Percentiles rank a stretch among this genome's conserved stretches.
These are phyloP conservation scores for Prorocentrum cordatum DNA, from an alignment of 169 alveolate genomes.

Conservation along the genomic window DNA sequence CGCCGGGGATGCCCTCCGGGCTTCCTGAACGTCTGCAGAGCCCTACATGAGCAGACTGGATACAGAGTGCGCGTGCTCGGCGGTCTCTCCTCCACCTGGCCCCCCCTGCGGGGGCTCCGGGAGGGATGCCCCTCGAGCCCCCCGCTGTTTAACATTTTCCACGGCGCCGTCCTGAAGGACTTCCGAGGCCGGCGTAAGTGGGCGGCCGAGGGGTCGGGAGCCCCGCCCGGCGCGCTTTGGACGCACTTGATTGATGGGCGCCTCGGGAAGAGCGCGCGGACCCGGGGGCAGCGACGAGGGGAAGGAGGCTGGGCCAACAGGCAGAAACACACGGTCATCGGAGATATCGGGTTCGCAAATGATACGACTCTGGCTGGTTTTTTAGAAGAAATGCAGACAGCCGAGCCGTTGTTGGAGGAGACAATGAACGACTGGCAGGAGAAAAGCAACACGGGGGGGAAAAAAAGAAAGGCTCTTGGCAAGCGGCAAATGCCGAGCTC, in stretches of 20 bases:
- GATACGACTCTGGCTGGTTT: not conserved
- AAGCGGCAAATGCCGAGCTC: too few relatives aligned
- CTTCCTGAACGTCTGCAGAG: not conserved
- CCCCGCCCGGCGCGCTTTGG: not conserved
- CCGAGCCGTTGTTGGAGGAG: too few relatives aligned
- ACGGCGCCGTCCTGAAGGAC: not conserved
- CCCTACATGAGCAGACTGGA: not conserved
- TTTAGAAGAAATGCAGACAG: not conserved
- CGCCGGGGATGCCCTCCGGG: not conserved
- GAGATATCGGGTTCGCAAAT: not conserved
- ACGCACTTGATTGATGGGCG: not conserved
- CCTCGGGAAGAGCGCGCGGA: not conserved
- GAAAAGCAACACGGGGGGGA: too few relatives aligned
- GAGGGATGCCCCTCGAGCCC: conserved; percentile 10
- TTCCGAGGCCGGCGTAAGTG: not conserved
- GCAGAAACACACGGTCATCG: not conserved
- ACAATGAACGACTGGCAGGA: too few relatives aligned
- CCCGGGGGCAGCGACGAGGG: not conserved
- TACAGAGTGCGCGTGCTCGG: not conserved
- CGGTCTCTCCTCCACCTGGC: not conserved
- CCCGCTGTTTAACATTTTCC: not conserved
- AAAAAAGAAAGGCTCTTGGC: too few relatives aligned
- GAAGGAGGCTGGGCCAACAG: too few relatives aligned
- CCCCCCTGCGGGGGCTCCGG: not conserved
- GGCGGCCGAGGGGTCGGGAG: not conserved